phyloP scores from a whole-genome alignment of 257 asterid genomes.

The Solanum stenotomum region DNA sequence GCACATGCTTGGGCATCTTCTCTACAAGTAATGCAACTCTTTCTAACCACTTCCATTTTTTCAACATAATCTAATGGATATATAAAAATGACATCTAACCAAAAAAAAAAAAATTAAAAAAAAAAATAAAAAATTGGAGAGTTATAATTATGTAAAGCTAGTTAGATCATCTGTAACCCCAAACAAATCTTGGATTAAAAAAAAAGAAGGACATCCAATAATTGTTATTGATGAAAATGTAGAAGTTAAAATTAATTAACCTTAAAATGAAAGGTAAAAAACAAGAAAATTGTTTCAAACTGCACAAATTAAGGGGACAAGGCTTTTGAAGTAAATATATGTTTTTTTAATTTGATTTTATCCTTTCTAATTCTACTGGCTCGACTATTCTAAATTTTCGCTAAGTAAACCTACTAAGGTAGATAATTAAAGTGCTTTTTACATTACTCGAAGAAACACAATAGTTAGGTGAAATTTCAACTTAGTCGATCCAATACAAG shows the following conservation, averaged over 20 bases:
- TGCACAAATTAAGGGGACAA: neutral
- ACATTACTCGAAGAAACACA: neutral
- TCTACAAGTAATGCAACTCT: neutral
- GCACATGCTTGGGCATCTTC: conserved; percentile 18
- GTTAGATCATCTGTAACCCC: neutral
- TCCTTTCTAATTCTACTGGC: neutral
- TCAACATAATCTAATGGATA: neutral
- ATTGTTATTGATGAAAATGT: neutral
- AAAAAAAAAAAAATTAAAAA: too few relatives aligned
- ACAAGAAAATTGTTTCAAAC: neutral
- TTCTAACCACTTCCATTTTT: neutral
- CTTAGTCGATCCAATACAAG: neutral
- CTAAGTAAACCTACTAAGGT: neutral
- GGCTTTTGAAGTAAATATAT: neutral
- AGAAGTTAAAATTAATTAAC: neutral
- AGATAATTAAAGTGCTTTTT: neutral
- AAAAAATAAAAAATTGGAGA: neutral
- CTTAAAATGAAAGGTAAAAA: neutral
- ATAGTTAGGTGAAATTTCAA: neutral
- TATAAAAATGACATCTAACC: neutral
- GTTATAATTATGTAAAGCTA: neutral
- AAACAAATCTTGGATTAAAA: neutral
- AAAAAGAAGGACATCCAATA: neutral
- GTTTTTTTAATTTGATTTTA: neutral
- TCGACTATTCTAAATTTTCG: neutral